These are phyloP conservation scores for Closterium sp. DNA, from an alignment of 139 green algal species.

Conservation along the genomic window DNA sequence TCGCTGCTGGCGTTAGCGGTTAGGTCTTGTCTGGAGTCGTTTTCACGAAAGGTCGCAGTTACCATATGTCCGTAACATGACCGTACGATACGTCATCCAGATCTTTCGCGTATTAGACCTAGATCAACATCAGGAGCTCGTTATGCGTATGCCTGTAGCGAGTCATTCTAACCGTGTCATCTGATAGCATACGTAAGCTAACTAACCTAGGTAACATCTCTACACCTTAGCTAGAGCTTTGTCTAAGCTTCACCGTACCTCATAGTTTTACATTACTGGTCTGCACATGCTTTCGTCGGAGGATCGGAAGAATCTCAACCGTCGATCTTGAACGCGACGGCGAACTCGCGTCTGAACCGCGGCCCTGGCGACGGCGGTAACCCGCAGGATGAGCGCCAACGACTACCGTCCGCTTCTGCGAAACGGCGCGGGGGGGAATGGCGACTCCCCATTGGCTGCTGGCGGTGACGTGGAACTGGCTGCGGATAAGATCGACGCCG, in stretches of 20 bases:
- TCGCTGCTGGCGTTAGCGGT: too few species aligned
- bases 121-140: too few species aligned
- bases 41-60: too few species aligned
- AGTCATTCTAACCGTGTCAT: too few species aligned
- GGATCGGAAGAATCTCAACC: neutral
- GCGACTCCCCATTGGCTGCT: slow-evolving; percentile 6
- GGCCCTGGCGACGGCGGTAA: slow-evolving; percentile 2
- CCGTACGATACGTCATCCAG: too few species aligned
- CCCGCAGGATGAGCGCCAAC: slow-evolving; percentile 1
- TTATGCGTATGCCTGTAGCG: too few species aligned
- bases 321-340: neutral
- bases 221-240: neutral
- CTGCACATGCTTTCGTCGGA: neutral
- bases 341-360: neutral
- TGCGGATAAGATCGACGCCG: neutral
- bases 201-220: neutral
- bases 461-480: neutral
- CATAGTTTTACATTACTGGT: neutral
- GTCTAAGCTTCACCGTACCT: neutral
- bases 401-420: slow-evolving; percentile 4
- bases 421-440: neutral
- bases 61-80: too few species aligned
- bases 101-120: too few species aligned
- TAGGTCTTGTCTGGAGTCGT: too few species aligned
- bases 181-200: neutral